Evolutionary conservation across 176 grass and related monocot genomes (phyloP).

Genomic region (Melocanna baccifera): DNA sequence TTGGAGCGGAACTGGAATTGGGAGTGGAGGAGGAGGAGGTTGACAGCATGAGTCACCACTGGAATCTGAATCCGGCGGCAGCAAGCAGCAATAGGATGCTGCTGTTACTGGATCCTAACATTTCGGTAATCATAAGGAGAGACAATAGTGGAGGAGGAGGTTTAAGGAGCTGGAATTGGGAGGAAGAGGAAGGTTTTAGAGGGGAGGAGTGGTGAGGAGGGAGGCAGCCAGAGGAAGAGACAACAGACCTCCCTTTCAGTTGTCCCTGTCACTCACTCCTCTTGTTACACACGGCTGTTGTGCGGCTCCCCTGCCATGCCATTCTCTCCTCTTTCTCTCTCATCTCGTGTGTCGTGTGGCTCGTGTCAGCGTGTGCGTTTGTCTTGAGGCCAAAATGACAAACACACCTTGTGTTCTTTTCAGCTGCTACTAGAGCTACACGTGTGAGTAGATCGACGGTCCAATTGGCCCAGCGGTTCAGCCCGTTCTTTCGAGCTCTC

Average conservation of each 20-base stretch:
- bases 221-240: constrained; percentile 20
- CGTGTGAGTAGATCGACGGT: neutral
- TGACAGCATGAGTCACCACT: neutral
- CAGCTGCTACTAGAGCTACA: neutral
- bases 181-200: neutral
- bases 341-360: no score
- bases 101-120: neutral
- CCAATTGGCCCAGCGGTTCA: neutral
- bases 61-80: neutral
- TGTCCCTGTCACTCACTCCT: constrained; percentile 13
- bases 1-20: neutral
- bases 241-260: constrained; percentile 46
- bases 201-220: neutral
- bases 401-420: no score
- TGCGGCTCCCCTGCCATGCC: no score
- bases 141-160: neutral
- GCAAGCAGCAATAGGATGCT: neutral
- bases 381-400: no score
- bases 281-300: neutral
- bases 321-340: no score
- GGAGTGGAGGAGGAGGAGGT: neutral
- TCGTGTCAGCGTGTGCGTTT: no score
- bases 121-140: neutral
- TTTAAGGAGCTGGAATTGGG: neutral
- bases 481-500: no score